Evolutionary conservation across 805 yeast genomes (phyloP).

Genomic region (Schwanniomyces yamadae): DNA sequence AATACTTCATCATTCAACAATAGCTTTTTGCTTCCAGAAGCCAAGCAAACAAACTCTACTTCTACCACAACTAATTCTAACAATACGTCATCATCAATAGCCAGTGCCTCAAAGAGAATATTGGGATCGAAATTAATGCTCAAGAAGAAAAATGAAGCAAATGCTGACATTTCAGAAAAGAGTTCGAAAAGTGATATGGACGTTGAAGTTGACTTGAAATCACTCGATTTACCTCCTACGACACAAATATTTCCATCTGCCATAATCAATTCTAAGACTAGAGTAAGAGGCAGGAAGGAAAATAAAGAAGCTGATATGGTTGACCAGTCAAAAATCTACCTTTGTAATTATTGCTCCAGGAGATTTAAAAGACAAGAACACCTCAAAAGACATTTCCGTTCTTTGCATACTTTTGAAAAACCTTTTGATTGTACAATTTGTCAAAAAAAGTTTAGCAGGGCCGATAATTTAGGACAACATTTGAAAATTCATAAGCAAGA

Average conservation of each 20-base stretch:
- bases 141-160: conserved; percentile 23
- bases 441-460: conserved; percentile 53
- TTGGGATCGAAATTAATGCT: conserved; percentile 37
- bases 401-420: conserved; percentile 70
- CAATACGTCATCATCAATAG: conserved; percentile 17
- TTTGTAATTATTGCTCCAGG: conserved; percentile 64
- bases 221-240: conserved; percentile 40
- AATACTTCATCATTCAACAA: conserved; percentile 11
- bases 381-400: conserved; percentile 68
- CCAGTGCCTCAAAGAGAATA: conserved; percentile 38
- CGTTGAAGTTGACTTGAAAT: conserved; percentile 39
- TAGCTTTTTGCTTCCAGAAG: conserved; percentile 1
- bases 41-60: not conserved
- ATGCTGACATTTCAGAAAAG: conserved; percentile 7
- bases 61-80: not conserved
- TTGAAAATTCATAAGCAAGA: conserved; percentile 52
- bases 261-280: conserved; percentile 28
- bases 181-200: conserved; percentile 29
- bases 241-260: conserved; percentile 37
- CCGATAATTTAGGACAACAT: conserved; percentile 48
- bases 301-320: conserved; percentile 53
- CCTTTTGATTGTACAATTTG: conserved; percentile 65
- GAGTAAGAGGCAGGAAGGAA: conserved; percentile 65
- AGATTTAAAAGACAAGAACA: conserved; percentile 75
- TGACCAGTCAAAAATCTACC: conserved; percentile 54